phyloP scores from a whole-genome alignment of 495 filamentous ascomycete species.

The Tuber brumale region DNA sequence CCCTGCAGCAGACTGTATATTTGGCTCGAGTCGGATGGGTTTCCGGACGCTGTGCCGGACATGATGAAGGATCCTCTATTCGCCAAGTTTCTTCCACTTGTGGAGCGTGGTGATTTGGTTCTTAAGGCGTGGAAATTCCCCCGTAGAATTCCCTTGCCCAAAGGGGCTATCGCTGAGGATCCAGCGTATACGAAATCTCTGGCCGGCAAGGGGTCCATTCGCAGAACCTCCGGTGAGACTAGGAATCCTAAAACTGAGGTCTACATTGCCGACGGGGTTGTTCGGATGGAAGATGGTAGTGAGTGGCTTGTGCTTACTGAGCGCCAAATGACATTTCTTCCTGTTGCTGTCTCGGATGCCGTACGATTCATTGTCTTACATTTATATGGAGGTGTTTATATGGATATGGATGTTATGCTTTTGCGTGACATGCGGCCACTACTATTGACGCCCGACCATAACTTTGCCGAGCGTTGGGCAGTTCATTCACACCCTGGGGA shows the following conservation, averaged over 20 bases:
- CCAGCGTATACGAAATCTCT: slow-evolving; percentile 21
- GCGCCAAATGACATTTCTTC: slow-evolving; percentile 51
- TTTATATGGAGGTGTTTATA: slow-evolving; percentile 52
- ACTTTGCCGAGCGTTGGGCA: slow-evolving; percentile 55
- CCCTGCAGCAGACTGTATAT: slow-evolving; percentile 51
- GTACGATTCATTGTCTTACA: slow-evolving; percentile 54
- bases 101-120: slow-evolving; percentile 51
- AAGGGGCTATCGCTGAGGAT: slow-evolving; percentile 37
- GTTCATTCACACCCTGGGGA: slow-evolving; percentile 51
- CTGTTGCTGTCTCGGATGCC: slow-evolving; percentile 47
- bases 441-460: slow-evolving; percentile 47
- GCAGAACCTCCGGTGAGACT: slow-evolving; percentile 12
- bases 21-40: slow-evolving; percentile 52
- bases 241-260: slow-evolving; percentile 45
- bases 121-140: slow-evolving; percentile 53
- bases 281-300: slow-evolving; percentile 47
- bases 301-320: slow-evolving; percentile 51
- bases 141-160: slow-evolving; percentile 49
- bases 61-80: slow-evolving; percentile 52
- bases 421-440: slow-evolving; percentile 53
- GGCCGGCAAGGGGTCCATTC: slow-evolving; percentile 13
- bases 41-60: slow-evolving; percentile 47
- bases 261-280: slow-evolving; percentile 48
- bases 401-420: slow-evolving; percentile 56
- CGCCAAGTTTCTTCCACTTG: slow-evolving; percentile 50